A percentile compares a stretch with the other conserved stretches of the same genome.
phyloP scores from a whole-genome alignment of 176 grass and related monocot genomes.

The Sorghum bicolor region Sorghum_bicolor_NCBIv3 NC_012871.2:14080001-14080500 shows the following conservation, averaged over 20 bases:
- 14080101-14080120: slow-evolving; percentile 56
- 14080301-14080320: slow-evolving; percentile 89
- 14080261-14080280: slow-evolving; percentile 63
- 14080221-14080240: not conserved
- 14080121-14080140: slow-evolving; percentile 68
- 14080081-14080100: not conserved
- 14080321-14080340: slow-evolving; percentile 80
- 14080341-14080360: slow-evolving; percentile 73
- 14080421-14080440: not conserved
- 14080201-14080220: slow-evolving; percentile 15
- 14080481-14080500: not conserved
- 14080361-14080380: slow-evolving; percentile 79
- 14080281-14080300: slow-evolving; percentile 93
- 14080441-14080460: not conserved
- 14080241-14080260: slow-evolving; percentile 1
- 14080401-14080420: not conserved
- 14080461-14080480: not conserved
- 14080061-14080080: not conserved
- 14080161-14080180: slow-evolving; percentile 91
- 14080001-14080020: not conserved
- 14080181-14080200: slow-evolving; percentile 91
- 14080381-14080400: slow-evolving; percentile 39
- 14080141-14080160: slow-evolving; percentile 85
- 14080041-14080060: not conserved
- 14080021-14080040: not conserved